These are phyloP conservation scores for Umbelopsis sp. DNA, from an alignment of 192 early-diverging fungal genomes.

Conservation along the genomic window DNA sequence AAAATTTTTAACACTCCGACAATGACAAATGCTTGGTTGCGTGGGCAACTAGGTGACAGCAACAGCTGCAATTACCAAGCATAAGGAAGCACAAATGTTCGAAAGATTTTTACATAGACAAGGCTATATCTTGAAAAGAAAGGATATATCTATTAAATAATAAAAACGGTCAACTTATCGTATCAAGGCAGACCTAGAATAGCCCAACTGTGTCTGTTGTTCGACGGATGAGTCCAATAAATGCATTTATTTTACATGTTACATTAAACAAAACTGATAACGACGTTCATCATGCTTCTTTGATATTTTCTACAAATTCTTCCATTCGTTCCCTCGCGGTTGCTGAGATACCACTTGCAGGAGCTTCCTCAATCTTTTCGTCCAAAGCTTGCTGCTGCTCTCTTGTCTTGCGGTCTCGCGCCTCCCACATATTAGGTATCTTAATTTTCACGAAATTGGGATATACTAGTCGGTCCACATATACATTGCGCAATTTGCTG, in stretches of 20 bases:
- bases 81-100: no score
- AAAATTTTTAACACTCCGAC: slow-evolving; percentile 2
- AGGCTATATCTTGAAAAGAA: no score
- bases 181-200: no score
- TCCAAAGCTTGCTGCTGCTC: slow-evolving; percentile 19
- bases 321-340: slow-evolving; percentile 32
- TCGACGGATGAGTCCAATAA: no score
- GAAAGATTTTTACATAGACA: no score
- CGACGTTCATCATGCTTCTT: slow-evolving; percentile 25
- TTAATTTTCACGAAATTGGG: slow-evolving; percentile 70
- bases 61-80: no score
- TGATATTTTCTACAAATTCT: slow-evolving; percentile 38
- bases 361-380: not conserved
- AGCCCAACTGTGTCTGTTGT: no score
- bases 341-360: slow-evolving; percentile 5
- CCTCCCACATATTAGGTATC: slow-evolving; percentile 62
- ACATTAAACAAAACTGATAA: not conserved
- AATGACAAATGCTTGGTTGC: not conserved
- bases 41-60: no score
- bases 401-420: slow-evolving; percentile 36
- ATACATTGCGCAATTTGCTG: slow-evolving; percentile 64
- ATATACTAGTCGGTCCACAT: slow-evolving; percentile 76
- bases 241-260: no score
- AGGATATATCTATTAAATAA: no score
- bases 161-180: no score